Evolutionary conservation across 169 alveolate species (phyloP).

Genomic region (Cystoisospora suis): DNA sequence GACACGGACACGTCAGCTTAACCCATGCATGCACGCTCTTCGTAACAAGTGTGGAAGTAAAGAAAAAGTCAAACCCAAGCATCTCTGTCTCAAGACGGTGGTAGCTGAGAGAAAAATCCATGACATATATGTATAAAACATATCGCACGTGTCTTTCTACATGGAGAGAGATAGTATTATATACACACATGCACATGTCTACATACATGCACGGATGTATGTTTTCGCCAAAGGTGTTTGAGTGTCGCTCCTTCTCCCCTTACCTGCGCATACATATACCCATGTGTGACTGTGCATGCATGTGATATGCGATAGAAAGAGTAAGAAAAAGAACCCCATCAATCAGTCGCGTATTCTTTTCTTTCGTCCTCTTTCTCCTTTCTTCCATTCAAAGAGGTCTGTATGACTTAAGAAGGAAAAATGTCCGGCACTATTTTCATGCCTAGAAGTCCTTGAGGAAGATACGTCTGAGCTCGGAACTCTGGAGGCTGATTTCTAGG

Average conservation of each 20-base stretch:
- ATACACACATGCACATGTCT: not conserved
- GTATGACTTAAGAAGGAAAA: not conserved
- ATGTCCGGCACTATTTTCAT: constrained; percentile 10
- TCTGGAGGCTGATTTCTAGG: not conserved
- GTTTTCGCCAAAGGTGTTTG: not conserved
- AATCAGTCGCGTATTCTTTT: not conserved
- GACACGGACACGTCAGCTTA: too few relatives aligned
- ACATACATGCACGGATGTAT: not conserved
- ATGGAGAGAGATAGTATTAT: too few relatives aligned
- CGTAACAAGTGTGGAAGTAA: too few relatives aligned
- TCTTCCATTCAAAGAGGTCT: not conserved
- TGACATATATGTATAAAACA: not conserved
- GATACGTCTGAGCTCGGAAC: constrained; percentile 17
- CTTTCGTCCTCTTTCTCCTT: not conserved
- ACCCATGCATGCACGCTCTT: too few relatives aligned
- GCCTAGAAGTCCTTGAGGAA: not conserved
- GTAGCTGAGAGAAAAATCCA: too few relatives aligned
- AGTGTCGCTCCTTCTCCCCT: too few relatives aligned
- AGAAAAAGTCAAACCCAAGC: too few relatives aligned
- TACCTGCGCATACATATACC: not conserved
- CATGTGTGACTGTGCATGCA: not conserved
- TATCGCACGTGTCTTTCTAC: not conserved
- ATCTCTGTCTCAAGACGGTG: too few relatives aligned
- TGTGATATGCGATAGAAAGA: not conserved
- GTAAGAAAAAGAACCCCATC: not conserved